Conservation (phyloP, 2,329 filamentous ascomycete genomes). For the Endoconidiophora laricicola region DNA sequence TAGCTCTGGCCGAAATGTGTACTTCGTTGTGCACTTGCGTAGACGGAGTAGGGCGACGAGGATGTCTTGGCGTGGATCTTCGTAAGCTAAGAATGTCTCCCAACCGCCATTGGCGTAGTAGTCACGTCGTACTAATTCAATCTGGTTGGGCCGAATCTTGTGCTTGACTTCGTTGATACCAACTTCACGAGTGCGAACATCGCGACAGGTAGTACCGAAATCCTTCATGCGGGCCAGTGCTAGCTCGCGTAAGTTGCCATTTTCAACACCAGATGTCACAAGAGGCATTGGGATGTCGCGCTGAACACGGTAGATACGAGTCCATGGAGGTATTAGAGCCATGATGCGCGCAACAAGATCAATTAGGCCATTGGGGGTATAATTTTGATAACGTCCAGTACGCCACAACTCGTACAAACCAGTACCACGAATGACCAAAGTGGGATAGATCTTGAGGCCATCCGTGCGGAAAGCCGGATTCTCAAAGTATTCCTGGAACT, state of each 20-base stretch:
- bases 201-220: slow-evolving; percentile 90
- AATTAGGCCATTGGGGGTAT: slow-evolving; percentile 90
- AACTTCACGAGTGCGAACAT: slow-evolving; percentile 90
- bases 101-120: slow-evolving; percentile 92
- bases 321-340: slow-evolving; percentile 91
- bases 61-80: slow-evolving; percentile 97
- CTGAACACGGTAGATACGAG: slow-evolving; percentile 94
- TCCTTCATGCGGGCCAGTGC: slow-evolving; percentile 97
- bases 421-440: slow-evolving; percentile 88
- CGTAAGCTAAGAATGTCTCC: slow-evolving; percentile 97
- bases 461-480: slow-evolving; percentile 93
- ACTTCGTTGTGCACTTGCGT: slow-evolving; percentile 76
- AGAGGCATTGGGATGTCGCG: slow-evolving; percentile 99
- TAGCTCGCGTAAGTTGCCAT: slow-evolving; percentile 86
- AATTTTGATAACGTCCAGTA: slow-evolving; percentile 94
- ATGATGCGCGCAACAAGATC: slow-evolving; percentile 94
- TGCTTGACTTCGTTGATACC: slow-evolving; percentile 99
- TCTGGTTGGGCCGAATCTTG: slow-evolving; percentile 90
- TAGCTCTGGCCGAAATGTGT: slow-evolving; percentile 84
- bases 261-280: slow-evolving; percentile 96
- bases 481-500: slow-evolving; percentile 96
- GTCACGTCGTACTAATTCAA: slow-evolving; percentile 85
- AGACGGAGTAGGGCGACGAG: slow-evolving; percentile 78
- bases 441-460: slow-evolving; percentile 94
- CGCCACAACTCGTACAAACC: slow-evolving; percentile 95